These are phyloP conservation scores for Magnaporthiopsis poae DNA, from an alignment of 2,329 filamentous ascomycete species.

Conservation along the genomic window DNA sequence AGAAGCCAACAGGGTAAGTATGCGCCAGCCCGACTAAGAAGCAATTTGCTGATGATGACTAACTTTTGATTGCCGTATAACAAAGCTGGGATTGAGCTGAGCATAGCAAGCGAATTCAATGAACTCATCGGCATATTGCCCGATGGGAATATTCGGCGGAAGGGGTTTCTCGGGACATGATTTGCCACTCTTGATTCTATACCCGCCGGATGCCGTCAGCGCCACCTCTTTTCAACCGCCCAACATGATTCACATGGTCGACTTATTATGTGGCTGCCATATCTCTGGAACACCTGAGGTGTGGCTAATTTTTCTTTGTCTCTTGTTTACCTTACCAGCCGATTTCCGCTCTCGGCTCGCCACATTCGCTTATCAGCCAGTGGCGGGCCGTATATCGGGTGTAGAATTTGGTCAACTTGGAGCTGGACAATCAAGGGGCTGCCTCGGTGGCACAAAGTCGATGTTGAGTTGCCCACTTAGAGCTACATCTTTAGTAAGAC, in stretches of 20 bases:
- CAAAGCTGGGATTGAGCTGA: background rate
- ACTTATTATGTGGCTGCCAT: background rate
- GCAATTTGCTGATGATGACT: background rate
- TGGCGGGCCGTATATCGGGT: background rate
- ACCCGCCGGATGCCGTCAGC: too few relatives aligned
- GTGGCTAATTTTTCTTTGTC: too few relatives aligned
- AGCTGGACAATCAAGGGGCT: background rate
- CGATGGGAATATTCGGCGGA: background rate
- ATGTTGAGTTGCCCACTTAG: background rate
- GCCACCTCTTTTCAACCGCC: too few relatives aligned
- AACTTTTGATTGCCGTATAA: background rate
- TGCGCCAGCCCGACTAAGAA: too few relatives aligned
- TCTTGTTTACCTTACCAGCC: too few relatives aligned
- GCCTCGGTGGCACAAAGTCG: too few relatives aligned
- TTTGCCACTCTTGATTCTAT: background rate
- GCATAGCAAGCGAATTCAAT: background rate
- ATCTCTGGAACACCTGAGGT: too few relatives aligned
- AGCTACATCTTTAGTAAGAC: background rate
- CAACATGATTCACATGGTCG: background rate
- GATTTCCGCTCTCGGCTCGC: too few relatives aligned
- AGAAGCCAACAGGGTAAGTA: constrained; percentile 7
- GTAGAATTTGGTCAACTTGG: background rate
- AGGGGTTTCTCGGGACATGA: background rate
- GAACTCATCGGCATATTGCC: background rate
- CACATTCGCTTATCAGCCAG: too few relatives aligned